Evolutionary conservation across 2,329 filamentous ascomycete genomes (phyloP).

Genomic region (Claviceps arundinis): DNA sequence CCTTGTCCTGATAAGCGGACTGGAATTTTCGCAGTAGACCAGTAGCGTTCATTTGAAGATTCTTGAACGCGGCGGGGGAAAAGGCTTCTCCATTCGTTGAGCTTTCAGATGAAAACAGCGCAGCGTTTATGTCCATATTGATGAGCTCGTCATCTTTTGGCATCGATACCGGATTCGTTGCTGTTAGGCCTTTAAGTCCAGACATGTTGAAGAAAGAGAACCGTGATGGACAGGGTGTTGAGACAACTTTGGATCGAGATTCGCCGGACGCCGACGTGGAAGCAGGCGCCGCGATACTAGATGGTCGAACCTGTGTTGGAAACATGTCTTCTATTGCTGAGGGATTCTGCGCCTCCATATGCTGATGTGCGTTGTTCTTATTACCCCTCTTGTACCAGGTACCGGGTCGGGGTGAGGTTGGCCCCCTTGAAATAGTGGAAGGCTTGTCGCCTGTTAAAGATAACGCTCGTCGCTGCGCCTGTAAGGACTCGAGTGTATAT

Average conservation of each 20-base stretch:
- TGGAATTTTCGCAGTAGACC: constrained; percentile 44
- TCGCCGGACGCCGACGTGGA: neutral
- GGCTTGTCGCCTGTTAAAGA: constrained; percentile 19
- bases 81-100: constrained; percentile 35
- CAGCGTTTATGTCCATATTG: constrained; percentile 39
- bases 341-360: neutral
- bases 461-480: constrained; percentile 13
- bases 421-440: constrained; percentile 4
- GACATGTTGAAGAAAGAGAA: constrained; percentile 34
- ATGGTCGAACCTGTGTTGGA: constrained; percentile 4
- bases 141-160: constrained; percentile 38
- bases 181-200: constrained; percentile 21
- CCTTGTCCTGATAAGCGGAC: constrained; percentile 41
- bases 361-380: constrained; percentile 2
- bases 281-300: neutral
- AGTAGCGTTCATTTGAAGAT: constrained; percentile 43
- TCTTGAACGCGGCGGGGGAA: constrained; percentile 47
- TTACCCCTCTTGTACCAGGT: constrained; percentile 14
- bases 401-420: constrained; percentile 8
- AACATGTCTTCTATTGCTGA: neutral
- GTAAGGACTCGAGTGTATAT: constrained; percentile 11
- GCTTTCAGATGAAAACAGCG: constrained; percentile 35
- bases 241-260: constrained; percentile 4
- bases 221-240: constrained; percentile 16
- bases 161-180: constrained; percentile 10